Evolutionary conservation across 2,329 filamentous ascomycete species (phyloP).

Genomic region (Apiospora phragmitis): DNA sequence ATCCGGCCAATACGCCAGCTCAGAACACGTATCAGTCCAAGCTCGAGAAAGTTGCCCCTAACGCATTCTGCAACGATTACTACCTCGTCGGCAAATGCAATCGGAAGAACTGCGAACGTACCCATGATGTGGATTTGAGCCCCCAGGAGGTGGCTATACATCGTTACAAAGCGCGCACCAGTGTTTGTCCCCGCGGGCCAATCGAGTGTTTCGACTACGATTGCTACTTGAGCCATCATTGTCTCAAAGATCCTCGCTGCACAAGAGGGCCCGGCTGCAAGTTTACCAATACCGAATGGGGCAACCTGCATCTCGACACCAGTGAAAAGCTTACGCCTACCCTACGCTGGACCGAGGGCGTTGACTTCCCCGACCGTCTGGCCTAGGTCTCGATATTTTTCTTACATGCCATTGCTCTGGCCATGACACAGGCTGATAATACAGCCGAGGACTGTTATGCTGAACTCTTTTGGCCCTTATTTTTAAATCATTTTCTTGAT

Average conservation of each 20-base stretch:
- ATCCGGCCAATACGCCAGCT: slow-evolving; percentile 30
- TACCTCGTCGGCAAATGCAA: slow-evolving; percentile 34
- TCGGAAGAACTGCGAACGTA: slow-evolving; percentile 32
- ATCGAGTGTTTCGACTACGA: slow-evolving; percentile 32
- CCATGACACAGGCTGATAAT: neutral
- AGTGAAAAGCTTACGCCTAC: slow-evolving; percentile 30
- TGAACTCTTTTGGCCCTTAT: neutral
- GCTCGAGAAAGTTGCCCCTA: slow-evolving; percentile 30
- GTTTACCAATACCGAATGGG: slow-evolving; percentile 30
- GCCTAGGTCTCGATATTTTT: neutral
- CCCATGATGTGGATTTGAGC: slow-evolving; percentile 32
- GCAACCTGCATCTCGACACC: slow-evolving; percentile 30
- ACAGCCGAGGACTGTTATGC: neutral
- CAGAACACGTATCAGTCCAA: slow-evolving; percentile 33
- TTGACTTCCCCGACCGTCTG: slow-evolving; percentile 6
- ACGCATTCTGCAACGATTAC: slow-evolving; percentile 35
- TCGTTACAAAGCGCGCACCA: slow-evolving; percentile 36
- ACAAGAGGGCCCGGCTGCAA: slow-evolving; percentile 27
- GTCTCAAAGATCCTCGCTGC: slow-evolving; percentile 28
- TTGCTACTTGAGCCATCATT: slow-evolving; percentile 37
- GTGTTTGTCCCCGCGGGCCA: slow-evolving; percentile 32
- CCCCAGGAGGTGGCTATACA: slow-evolving; percentile 33
- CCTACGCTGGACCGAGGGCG: slow-evolving; percentile 5
- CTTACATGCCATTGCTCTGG: neutral
- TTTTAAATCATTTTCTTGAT: neutral